Evolutionary conservation across 768 basidiomycete genomes (phyloP).

Genomic region (Clitopilus hobsonii): DNA sequence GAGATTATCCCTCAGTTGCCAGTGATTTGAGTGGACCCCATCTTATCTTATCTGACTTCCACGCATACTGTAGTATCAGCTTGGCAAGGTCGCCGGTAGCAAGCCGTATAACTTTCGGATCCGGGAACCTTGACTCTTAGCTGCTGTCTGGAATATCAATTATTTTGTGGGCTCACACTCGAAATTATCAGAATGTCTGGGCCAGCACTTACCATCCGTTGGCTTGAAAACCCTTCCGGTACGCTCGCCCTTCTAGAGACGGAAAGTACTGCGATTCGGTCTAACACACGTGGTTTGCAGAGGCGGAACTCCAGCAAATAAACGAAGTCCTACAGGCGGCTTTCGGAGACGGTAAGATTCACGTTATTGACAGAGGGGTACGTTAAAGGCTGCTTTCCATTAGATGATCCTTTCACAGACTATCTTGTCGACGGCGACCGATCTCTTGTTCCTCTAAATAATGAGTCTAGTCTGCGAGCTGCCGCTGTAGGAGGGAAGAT

Average conservation of each 20-base stretch:
- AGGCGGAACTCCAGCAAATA: background rate
- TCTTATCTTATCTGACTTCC: too few species aligned
- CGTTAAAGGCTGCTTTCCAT: background rate
- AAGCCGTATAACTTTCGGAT: too few species aligned
- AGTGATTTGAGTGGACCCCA: too few species aligned
- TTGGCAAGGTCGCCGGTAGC: too few species aligned
- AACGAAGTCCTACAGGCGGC: background rate
- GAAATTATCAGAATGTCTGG: background rate
- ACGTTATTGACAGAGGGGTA: background rate
- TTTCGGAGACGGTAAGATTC: background rate
- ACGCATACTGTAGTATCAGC: too few species aligned
- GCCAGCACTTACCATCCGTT: background rate
- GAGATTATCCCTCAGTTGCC: too few species aligned
- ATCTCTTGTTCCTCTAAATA: conserved; percentile 9
- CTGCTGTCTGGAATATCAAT: too few species aligned
- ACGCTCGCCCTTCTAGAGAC: background rate
- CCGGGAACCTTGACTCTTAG: background rate
- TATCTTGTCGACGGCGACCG: conserved; percentile 13
- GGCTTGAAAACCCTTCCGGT: background rate
- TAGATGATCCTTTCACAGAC: conserved; percentile 16
- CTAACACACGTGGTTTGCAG: background rate
- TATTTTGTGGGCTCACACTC: background rate
- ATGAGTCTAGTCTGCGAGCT: conserved; percentile 9
- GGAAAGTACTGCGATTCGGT: background rate
- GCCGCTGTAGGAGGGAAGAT: conserved; percentile 14